Evolutionary conservation across 2,329 filamentous ascomycete species (phyloP).

Genomic region (Xylariomycetidae sp.): DNA sequence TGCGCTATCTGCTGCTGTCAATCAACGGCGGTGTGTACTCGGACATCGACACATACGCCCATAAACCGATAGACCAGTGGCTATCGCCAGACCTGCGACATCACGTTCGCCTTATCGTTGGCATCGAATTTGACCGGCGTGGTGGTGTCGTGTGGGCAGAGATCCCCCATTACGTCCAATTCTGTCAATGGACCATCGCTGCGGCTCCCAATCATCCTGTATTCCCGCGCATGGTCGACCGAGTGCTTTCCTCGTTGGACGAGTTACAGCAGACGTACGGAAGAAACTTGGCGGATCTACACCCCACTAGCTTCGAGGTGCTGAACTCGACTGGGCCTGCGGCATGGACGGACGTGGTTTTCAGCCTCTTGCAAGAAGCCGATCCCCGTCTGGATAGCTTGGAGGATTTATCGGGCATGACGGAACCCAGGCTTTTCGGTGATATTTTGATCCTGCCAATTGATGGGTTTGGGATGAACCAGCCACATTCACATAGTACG

Average conservation of each 20-base stretch:
- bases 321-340: constrained; percentile 26
- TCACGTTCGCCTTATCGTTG: too few species aligned
- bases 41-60: too few species aligned
- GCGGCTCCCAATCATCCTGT: background rate
- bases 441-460: constrained; percentile 3
- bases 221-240: constrained; percentile 15
- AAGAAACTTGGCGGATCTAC: constrained; percentile 5
- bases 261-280: constrained; percentile 5
- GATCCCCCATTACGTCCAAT: too few species aligned
- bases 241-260: constrained; percentile 16
- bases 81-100: too few species aligned
- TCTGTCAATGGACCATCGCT: too few species aligned
- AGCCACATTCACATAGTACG: background rate
- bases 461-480: constrained; percentile 1
- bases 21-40: too few species aligned
- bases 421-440: constrained; percentile 4
- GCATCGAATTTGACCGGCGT: too few species aligned
- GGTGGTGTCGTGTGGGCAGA: too few species aligned
- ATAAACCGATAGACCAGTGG: too few species aligned
- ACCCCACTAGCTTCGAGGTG: constrained; percentile 20
- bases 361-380: constrained; percentile 16
- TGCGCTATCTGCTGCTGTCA: too few species aligned
- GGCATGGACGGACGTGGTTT: constrained; percentile 26
- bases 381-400: constrained; percentile 10
- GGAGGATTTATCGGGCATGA: constrained; percentile 3